These are phyloP conservation scores for Epichloe sylvatica DNA, from an alignment of 2,329 filamentous ascomycete genomes.

Conservation along the genomic window DNA sequence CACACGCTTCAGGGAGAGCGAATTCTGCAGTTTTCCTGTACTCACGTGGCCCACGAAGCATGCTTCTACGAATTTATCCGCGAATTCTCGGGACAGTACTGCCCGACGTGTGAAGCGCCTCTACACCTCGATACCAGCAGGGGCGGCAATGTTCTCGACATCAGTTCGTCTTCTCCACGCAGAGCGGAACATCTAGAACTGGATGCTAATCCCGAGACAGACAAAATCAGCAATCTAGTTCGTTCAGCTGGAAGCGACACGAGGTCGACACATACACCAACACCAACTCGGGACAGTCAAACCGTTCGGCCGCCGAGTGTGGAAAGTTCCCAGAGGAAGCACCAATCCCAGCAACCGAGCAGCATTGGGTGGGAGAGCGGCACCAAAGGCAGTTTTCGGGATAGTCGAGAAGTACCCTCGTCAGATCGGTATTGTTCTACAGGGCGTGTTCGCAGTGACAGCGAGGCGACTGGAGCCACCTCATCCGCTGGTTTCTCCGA, in stretches of 20 bases:
- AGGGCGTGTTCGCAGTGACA: conserved; percentile 63
- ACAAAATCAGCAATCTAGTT: conserved; percentile 90
- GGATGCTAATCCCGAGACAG: conserved; percentile 33
- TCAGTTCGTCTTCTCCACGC: conserved; percentile 42
- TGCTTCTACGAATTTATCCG: conserved; percentile 98
- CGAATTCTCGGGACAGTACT: conserved; percentile 86
- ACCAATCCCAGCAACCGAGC: conserved; percentile 20
- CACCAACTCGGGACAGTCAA: conserved; percentile 57
- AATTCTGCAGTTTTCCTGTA: conserved; percentile 88
- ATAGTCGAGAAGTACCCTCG: conserved; percentile 33
- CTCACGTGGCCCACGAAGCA: conserved; percentile 94
- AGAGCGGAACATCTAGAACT: conserved; percentile 10
- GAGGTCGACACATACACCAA: conserved; percentile 36
- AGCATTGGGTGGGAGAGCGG: conserved; percentile 17
- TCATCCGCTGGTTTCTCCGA: conserved; percentile 74
- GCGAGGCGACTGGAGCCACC: conserved; percentile 56
- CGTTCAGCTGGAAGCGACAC: conserved; percentile 59
- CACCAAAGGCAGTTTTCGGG: conserved; percentile 28
- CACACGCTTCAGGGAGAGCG: conserved; percentile 89
- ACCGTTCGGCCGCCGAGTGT: conserved; percentile 40
- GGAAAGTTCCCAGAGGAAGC: conserved; percentile 24
- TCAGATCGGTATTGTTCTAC: conserved; percentile 33
- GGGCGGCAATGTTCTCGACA: conserved; percentile 81
- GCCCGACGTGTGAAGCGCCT: conserved; percentile 84
- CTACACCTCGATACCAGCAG: conserved; percentile 84